Base-by-base conservation (phyloP, 805 yeast genomes). In the Spathaspora girioi region DNA sequence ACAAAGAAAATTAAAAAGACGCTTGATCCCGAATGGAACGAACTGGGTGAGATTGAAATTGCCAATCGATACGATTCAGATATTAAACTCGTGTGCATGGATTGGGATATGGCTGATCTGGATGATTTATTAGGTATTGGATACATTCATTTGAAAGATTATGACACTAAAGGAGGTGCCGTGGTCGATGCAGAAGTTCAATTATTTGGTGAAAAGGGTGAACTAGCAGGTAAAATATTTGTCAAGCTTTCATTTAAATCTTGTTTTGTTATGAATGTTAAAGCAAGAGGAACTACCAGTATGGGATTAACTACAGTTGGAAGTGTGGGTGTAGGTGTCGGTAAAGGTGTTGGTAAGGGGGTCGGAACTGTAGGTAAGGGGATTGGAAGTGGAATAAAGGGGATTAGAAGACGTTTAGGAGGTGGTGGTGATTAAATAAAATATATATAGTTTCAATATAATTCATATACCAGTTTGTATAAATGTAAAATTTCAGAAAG, bases 51-150 rank as follows among this genome's bases (percentile, higher is more conserved):
- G 12, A 72, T 84, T 40, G 79, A 78, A 35, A 73, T 91, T 23
- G 62, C 74, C 20, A 86, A 87, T 65, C 80, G 89, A 63, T 82
- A 78, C 50, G 82, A 82, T 60, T 82, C 88, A 10, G 65, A 67
- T 3, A 64, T 92, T 48, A 73, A 71, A 51, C 75, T 89, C 50
- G 80, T 76, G 51, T 81, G 88, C 14, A 77, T 64, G 62, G 99
- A 94, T 66, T 93, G 97, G 97, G 99, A 94, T 69, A 82, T 93
- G 56, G 97, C 97, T 58, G 90, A 84, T 52, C 81, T 80, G 54
- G 93, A 94, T 68, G 99, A 94, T 67, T 73, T 76, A 56, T 76
- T 94, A 50, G 96, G 98, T 51, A 74, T 72, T 31, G 88, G 83
- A 9, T 59, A 63, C 19, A 64, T 91, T 50, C 77, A 80, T 10